phyloP scores from a whole-genome alignment of 306 rosid species.

The Dryas alaskensis region DNA sequence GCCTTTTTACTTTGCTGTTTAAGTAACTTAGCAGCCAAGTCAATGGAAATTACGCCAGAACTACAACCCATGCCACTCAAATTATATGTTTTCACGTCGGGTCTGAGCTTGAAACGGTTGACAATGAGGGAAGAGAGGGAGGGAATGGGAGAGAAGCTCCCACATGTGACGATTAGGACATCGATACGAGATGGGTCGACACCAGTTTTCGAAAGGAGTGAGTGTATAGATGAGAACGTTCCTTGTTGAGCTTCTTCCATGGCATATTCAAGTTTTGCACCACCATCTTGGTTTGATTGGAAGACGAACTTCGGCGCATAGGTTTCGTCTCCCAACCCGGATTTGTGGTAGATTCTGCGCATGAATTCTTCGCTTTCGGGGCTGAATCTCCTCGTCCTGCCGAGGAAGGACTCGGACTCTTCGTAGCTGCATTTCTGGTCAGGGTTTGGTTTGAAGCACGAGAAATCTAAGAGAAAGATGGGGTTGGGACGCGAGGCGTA shows the following conservation, averaged over 20 bases:
- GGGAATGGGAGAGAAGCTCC: constrained; percentile 21
- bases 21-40: constrained; percentile 5
- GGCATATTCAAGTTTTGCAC: background rate
- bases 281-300: background rate
- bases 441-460: constrained; percentile 19
- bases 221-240: constrained; percentile 3
- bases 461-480: constrained; percentile 6
- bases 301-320: constrained; percentile 18
- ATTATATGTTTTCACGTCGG: constrained; percentile 12
- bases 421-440: background rate
- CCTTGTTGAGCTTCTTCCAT: constrained; percentile 20
- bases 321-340: constrained; percentile 23
- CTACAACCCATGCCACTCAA: constrained; percentile 24
- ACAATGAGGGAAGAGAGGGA: constrained; percentile 13
- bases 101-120: constrained; percentile 20
- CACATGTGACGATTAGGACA: constrained; percentile 10
- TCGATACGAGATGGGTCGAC: constrained; percentile 1
- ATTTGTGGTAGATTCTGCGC: constrained; percentile 13
- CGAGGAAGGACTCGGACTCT: background rate
- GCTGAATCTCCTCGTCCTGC: background rate
- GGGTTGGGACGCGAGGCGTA: constrained; percentile 14
- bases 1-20: background rate
- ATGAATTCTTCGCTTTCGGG: constrained; percentile 11
- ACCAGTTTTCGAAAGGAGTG: constrained; percentile 8
- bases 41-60: constrained; percentile 12